phyloP scores from a whole-genome alignment of 2,329 filamentous ascomycete species.

The Myriosclerotinia scirpicola region DNA sequence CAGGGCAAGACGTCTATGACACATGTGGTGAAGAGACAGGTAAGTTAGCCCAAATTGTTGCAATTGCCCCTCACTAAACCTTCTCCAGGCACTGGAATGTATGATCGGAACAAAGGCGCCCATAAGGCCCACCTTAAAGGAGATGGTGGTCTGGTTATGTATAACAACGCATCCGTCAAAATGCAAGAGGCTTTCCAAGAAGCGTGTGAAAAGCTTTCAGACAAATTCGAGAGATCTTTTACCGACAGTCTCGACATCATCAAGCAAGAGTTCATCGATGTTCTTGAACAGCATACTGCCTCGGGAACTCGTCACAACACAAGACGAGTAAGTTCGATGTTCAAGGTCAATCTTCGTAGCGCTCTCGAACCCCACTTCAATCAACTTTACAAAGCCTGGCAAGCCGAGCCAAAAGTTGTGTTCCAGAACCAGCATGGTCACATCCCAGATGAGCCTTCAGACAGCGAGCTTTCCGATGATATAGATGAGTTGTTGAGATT shows the following conservation, averaged over 20 bases:
- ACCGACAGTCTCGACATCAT: background rate
- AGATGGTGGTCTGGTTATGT: background rate
- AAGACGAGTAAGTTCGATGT: background rate
- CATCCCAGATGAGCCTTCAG: background rate
- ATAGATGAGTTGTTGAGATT: background rate
- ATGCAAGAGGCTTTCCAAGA: background rate
- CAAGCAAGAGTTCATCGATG: background rate
- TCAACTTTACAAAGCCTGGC: background rate
- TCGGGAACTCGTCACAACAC: background rate
- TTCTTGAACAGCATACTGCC: background rate
- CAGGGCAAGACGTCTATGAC: background rate
- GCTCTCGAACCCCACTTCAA: conserved; percentile 5
- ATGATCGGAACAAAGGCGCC: background rate
- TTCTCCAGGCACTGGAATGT: background rate
- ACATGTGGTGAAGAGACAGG: background rate
- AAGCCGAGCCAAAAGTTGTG: background rate
- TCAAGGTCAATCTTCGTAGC: background rate
- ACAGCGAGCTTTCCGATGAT: background rate
- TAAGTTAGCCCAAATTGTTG: background rate
- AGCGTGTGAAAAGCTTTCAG: background rate
- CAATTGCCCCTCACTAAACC: background rate
- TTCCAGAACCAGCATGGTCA: background rate
- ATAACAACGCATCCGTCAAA: background rate
- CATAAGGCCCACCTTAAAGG: background rate
- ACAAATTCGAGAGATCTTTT: background rate